Conservation (phyloP, 225 moss, liverwort and hornwort genomes). For the Polytrichum commune region DNA sequence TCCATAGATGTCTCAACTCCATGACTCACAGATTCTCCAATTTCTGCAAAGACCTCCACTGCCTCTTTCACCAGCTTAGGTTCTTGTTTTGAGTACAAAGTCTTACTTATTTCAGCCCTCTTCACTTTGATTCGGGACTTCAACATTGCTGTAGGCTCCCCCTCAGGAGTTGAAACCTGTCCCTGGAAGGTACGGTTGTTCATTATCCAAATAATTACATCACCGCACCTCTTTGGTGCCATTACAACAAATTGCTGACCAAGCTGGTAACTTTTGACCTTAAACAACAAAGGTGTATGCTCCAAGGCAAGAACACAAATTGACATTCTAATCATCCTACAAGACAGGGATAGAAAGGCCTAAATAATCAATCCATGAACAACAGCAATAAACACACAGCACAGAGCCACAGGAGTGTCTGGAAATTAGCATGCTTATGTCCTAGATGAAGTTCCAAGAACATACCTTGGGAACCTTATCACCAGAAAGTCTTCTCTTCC, state of each 20-base stretch:
- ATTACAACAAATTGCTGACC: no score
- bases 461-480: slow-evolving; percentile 69
- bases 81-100: slow-evolving; percentile 57
- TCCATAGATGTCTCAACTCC: slow-evolving; percentile 36
- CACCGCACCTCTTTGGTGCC: neutral
- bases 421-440: no score
- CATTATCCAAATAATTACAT: neutral
- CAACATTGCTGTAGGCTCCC: slow-evolving; percentile 50
- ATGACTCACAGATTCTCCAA: slow-evolving; percentile 47
- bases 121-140: slow-evolving; percentile 84
- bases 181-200: slow-evolving; percentile 40
- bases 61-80: slow-evolving; percentile 30
- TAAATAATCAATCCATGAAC: no score
- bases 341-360: no score
- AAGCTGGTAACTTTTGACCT: neutral
- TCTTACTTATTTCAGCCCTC: slow-evolving; percentile 51
- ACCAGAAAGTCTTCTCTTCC: slow-evolving; percentile 47
- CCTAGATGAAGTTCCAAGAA: neutral
- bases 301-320: no score
- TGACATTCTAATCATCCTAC: no score
- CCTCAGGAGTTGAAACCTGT: slow-evolving; percentile 41
- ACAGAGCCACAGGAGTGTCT: no score
- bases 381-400: no score
- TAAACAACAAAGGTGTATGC: no score
- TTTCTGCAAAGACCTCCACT: slow-evolving; percentile 24